Conservation (phyloP, 768 basidiomycete species). For the Coprinopsis cinerea region DNA sequence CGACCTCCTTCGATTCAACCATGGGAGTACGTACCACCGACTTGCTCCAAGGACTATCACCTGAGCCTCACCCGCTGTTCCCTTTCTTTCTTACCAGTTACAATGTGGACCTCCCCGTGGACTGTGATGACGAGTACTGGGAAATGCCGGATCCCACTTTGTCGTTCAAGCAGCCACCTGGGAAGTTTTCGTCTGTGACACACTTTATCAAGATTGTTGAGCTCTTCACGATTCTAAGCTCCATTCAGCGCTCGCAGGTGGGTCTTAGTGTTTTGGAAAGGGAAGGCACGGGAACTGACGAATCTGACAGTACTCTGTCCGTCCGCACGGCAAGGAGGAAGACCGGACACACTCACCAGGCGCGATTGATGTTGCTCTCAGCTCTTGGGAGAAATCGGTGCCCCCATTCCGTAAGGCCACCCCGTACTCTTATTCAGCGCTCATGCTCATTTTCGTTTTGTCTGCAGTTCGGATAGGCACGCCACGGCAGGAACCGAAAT, state of each 20-base stretch:
- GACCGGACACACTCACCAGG: background rate
- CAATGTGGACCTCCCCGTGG: slow-evolving; percentile 53
- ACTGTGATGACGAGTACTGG: slow-evolving; percentile 70
- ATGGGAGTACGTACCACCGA: slow-evolving; percentile 39
- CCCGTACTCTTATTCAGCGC: background rate
- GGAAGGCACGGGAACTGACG: no score
- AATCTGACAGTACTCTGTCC: background rate
- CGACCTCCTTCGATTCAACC: slow-evolving; percentile 53
- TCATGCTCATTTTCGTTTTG: background rate
- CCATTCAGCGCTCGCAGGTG: slow-evolving; percentile 52
- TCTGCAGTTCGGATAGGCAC: background rate
- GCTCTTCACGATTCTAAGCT: slow-evolving; percentile 45
- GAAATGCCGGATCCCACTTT: slow-evolving; percentile 33
- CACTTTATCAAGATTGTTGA: slow-evolving; percentile 42
- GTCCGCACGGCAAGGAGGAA: background rate
- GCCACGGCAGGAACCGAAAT: background rate
- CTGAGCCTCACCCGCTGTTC: background rate
- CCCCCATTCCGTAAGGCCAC: slow-evolving; percentile 1
- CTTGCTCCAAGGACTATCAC: background rate
- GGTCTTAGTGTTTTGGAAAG: slow-evolving; percentile 15
- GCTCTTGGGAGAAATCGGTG: slow-evolving; percentile 1
- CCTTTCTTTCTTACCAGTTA: slow-evolving; percentile 30
- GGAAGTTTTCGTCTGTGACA: slow-evolving; percentile 37
- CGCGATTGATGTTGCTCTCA: slow-evolving; percentile 1
- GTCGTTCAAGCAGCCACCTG: slow-evolving; percentile 49